Evolutionary conservation across 192 early-diverging fungal genomes (phyloP), one percentile per base, ranked within the genome.

Genomic region (Entomortierella chlamydospora): DNA sequence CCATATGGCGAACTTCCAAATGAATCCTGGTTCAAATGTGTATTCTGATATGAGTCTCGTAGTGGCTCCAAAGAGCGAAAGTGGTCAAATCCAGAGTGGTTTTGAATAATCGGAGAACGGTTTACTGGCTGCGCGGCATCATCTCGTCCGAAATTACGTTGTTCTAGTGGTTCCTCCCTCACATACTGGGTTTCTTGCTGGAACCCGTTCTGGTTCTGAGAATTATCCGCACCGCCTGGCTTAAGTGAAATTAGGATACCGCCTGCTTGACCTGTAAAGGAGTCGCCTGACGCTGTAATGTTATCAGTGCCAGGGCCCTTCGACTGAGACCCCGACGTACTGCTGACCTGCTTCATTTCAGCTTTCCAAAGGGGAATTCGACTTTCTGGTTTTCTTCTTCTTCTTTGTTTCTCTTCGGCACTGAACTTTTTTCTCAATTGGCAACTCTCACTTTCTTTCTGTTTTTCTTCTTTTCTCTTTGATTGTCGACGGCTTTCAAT

Each of bases 191-290:
- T 4, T 28, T 61, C 42, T 0, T 61, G 22, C 13, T 29, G 43
- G 43, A 30, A 31, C 29, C n/a, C 60, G 28, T 4, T 41, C 12
- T 22, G 4, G 5, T 61, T 12, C 33, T 42, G 49, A 39, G 30
- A 13, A 37, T 9, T 23, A 52, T 64, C 61, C 18, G 26, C 37
- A 5, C 47, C 30, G 11, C 49, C 61, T 33, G 61, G 49, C 50
- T 52, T 64, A 2, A 64, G 61, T 18, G 61, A 64, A 2, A 64
- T 64, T 10, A 64, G 37, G 17, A 64, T 64, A 29, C 61, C 61
- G 23, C 49, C 49, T 10, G 31, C 18, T 10, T 49, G 30, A 3
- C 18, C 33, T 22, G 22, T 31, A n/a, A 33, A 53, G 33, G n/a
- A 22, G 20, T 37, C 29, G 13, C 25, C 23, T 29, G 25, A 49